Percentiles rank a stretch among this genome's conserved stretches.
Evolutionary conservation across 345 rosid species (phyloP).

Genomic region (Melaleuca alternifolia): DNA sequence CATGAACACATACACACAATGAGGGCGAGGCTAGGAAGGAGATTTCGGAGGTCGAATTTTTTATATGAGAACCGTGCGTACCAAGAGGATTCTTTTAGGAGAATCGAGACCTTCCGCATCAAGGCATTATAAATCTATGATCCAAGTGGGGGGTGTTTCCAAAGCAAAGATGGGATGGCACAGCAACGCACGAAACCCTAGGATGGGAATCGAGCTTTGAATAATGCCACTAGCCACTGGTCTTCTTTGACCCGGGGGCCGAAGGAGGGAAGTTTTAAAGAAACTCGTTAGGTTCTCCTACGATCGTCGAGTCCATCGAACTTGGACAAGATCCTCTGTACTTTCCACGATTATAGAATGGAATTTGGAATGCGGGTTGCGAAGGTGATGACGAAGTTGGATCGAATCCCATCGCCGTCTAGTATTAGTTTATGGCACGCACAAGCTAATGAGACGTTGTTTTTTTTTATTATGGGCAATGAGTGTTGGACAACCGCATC

Average conservation of each 20-base stretch:
- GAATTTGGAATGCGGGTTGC: background rate
- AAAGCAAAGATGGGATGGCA: background rate
- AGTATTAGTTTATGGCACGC: background rate
- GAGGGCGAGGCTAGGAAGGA: background rate
- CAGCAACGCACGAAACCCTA: background rate
- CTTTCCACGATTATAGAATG: background rate
- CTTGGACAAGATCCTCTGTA: background rate
- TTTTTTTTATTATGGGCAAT: background rate
- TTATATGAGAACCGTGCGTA: background rate
- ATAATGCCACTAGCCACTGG: background rate
- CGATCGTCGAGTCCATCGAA: background rate
- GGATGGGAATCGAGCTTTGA: background rate
- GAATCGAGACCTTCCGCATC: background rate
- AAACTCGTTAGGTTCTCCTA: background rate
- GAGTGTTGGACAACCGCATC: background rate
- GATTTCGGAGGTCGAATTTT: background rate
- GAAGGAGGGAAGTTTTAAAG: background rate
- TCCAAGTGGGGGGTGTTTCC: background rate
- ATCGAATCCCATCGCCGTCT: background rate
- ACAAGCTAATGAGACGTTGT: background rate
- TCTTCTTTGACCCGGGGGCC: background rate
- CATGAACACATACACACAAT: background rate
- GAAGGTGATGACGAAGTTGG: background rate
- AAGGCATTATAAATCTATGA: background rate
- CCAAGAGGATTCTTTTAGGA: background rate